Evolutionary conservation across 108 stramenopile genomes (phyloP), one percentile per base, ranked within the genome.

Genomic region (Mayamaea pseudoterrestris): DNA sequence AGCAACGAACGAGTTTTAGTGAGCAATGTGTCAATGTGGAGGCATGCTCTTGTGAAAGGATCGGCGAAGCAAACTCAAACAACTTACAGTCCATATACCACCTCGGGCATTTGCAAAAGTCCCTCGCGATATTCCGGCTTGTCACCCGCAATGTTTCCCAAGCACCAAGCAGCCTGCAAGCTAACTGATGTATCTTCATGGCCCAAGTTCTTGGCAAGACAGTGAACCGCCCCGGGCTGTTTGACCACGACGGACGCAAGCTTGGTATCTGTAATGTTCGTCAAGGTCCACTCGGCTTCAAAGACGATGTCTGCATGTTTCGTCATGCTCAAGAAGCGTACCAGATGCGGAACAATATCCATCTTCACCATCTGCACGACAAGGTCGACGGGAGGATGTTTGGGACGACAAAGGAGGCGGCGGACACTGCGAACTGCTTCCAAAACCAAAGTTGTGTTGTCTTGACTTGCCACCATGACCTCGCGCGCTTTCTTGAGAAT

Each of bases 121-220:
- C 5, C 26, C 60, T 97, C 86, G 23, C 96, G 65, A 28, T 78
- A 66, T 22, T 48, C 50, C 2, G 82, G n/a, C 14, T 58, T 57
- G 50, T 97, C 96, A 0, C 93, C 96, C 2, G 93, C 94, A 45
- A 97, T 80, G 58, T 97, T 97, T 44, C 95, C 96, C 13, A 97
- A 61, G 46, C 89, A 90, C 96, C 96, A 97, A 2, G 83, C 92
- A 36, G 72, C 51, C 66, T 97, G 96, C 44, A 95, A 93, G n/a
- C 96, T 74, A 26, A 97, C 73, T 35, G 93, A 79, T 7, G 81
- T 61, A 46, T 55, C 63, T 2, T 53, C 50, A 32, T 82, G 71
- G 13, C 32, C 31, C 11, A 94, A 54, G 1, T 89, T 75, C 16
- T 65, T 53, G n/a, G 78, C 63, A 13, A 97, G 63, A 27, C 68